Evolutionary conservation across 2,329 filamentous ascomycete genomes (phyloP), one percentile per base, ranked within the genome.

Genomic region (Nothopassalora personata): DNA sequence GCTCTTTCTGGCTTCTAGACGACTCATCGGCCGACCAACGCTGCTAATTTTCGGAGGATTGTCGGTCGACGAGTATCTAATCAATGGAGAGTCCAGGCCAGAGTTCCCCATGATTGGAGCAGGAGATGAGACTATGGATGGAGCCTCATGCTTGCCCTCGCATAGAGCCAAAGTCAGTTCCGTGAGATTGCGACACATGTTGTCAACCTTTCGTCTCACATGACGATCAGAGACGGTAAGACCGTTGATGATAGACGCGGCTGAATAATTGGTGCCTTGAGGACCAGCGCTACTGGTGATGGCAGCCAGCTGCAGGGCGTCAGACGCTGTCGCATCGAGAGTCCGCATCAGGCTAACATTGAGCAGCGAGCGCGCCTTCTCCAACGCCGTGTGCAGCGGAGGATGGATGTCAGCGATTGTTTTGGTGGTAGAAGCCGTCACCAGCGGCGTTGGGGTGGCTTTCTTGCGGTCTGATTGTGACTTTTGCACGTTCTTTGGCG

Each of bases 111-210:
- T 51, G 11, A 34, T 51, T 1, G 53, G 53, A 11, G 63, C 48
- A 7, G 68, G 66, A 9, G 68, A 68, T n/a, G 66, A 56, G 10
- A 63, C 53, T 27, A 60, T 47, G 23, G 52, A 61, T 15, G 63
- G 56, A 18, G 64, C 59, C 34, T 71, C 69, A 49, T 69, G 67
- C 52, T 72, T 72, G 50, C 67, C 69, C 52, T 80, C 77, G 63
- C 75, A 78, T 13, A 99, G 78, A 0, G 91, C 89, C 57, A 99
- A 83, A 71, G 91, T 96, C 6, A 99, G 80, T 73, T 99, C 94
- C 0, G 93, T 97, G 64, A 99, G 77, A 69, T 89, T 94, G 56
- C 93, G 88, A 72, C 94, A 97, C 71, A 99, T 86, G 70, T 89
- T 91, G 71, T 99, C 93, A 30, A 91, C 90, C 74, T 96, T 97